Conservation (phyloP, 139 green algal species). For the Raphidocelis subcapitata region DNA sequence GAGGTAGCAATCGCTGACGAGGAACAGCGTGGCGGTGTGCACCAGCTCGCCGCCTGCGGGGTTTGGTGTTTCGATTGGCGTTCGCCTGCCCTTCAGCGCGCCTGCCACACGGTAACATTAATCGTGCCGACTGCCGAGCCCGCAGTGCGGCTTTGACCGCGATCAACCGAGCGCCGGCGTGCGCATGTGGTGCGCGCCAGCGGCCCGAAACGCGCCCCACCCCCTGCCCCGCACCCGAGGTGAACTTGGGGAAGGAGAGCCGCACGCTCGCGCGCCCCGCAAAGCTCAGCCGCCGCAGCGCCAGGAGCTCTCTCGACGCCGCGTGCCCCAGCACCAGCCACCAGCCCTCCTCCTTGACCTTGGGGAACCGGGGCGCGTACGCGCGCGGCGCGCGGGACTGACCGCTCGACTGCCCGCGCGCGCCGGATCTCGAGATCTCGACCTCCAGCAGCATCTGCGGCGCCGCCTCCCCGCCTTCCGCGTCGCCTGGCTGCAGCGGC, state of each 20-base stretch:
- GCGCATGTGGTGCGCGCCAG: too few species aligned
- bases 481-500: background rate
- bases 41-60: slow-evolving; percentile 30
- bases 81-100: too few species aligned
- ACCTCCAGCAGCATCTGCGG: slow-evolving; percentile 41
- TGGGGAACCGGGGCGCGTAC: slow-evolving; percentile 82
- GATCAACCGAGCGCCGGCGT: too few species aligned
- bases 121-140: too few species aligned
- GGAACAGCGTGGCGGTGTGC: slow-evolving; percentile 45
- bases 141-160: too few species aligned
- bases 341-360: slow-evolving; percentile 97
- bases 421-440: slow-evolving; percentile 41
- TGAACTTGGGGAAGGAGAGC: slow-evolving; percentile 7
- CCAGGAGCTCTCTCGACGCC: slow-evolving; percentile 70
- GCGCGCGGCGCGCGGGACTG: slow-evolving; percentile 38
- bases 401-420: slow-evolving; percentile 10
- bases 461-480: background rate
- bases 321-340: slow-evolving; percentile 81
- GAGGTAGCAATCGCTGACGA: slow-evolving; percentile 90
- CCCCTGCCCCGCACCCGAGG: background rate
- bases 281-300: slow-evolving; percentile 81
- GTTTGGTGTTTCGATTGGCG: too few species aligned
- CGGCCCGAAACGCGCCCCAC: too few species aligned
- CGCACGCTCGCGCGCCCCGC: slow-evolving; percentile 1
- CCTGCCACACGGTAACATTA: too few species aligned